A percentile compares a stretch with the other conserved stretches of the same genome.
phyloP scores from a whole-genome alignment of 352 stramenopile species.

The Pythium vanterpoolii region DNA sequence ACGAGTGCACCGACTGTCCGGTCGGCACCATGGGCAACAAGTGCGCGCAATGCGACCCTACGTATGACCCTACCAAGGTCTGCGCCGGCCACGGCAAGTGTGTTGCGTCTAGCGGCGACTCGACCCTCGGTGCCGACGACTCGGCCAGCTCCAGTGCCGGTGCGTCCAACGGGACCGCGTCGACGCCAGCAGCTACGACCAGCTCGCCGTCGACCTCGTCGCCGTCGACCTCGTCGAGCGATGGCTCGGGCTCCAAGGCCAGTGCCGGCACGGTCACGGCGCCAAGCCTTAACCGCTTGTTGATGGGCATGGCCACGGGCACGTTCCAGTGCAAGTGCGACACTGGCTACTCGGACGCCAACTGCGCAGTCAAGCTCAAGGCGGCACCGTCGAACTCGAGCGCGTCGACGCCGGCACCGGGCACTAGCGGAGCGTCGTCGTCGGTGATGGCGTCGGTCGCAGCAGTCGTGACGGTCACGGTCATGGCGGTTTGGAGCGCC shows the following conservation, averaged over 20 bases:
- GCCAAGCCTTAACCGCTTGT: conserved; percentile 8
- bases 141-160: no score
- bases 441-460: neutral
- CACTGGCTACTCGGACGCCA: conserved; percentile 47
- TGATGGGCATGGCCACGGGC: conserved; percentile 8
- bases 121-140: conserved; percentile 12
- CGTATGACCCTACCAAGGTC: conserved; percentile 32
- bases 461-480: conserved; percentile 1
- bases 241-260: neutral
- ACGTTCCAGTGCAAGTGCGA: conserved; percentile 56
- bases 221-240: neutral
- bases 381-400: neutral
- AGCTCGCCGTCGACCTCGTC: neutral
- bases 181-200: neutral
- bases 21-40: conserved; percentile 61
- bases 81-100: conserved; percentile 64
- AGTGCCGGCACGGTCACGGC: neutral
- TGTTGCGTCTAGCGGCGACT: conserved; percentile 25
- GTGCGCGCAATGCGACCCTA: conserved; percentile 63
- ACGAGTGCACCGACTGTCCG: conserved; percentile 61
- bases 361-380: conserved; percentile 56
- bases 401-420: conserved; percentile 1
- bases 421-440: neutral
- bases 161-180: no score
- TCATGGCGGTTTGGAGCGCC: conserved; percentile 3